A percentile compares a stretch with the other conserved stretches of the same genome.
Evolutionary conservation across 106 monocot species (phyloP).

Genomic region (Narthecium ossifragum): DNA sequence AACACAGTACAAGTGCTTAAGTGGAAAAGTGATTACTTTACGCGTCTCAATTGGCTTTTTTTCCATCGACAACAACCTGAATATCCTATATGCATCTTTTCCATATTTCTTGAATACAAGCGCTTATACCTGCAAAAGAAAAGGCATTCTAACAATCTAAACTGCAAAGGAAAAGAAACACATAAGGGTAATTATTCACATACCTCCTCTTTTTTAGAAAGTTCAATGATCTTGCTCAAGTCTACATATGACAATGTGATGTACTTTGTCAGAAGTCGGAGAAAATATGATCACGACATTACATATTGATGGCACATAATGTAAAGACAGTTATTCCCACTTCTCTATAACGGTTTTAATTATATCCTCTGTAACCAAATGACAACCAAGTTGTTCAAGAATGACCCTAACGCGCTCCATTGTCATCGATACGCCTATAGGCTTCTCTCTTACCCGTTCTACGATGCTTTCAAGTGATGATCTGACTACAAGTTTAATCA

Average conservation of each 20-base stretch:
- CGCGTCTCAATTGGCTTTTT: conserved; percentile 41
- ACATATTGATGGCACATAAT: too few relatives aligned
- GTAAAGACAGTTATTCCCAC: too few relatives aligned
- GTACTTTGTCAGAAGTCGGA: conserved; percentile 1
- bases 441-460: conserved; percentile 50
- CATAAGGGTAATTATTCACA: too few relatives aligned
- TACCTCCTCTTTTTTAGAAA: conserved; percentile 81
- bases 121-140: conserved; percentile 47
- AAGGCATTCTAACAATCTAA: conserved; percentile 12
- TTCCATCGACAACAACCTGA: conserved; percentile 44
- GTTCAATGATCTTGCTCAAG: conserved; percentile 49
- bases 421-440: conserved; percentile 51
- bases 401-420: conserved; percentile 44
- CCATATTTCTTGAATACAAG: conserved; percentile 69
- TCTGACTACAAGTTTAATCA: conserved; percentile 24
- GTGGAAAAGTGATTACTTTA: conserved; percentile 30
- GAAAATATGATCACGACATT: too few relatives aligned
- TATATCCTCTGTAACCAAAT: conserved; percentile 33
- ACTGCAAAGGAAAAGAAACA: too few relatives aligned
- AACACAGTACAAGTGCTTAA: not conserved
- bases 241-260: conserved; percentile 28
- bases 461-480: conserved; percentile 65
- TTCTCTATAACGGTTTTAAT: conserved; percentile 20
- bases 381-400: conserved; percentile 60
- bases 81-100: conserved; percentile 69